phyloP scores from a whole-genome alignment of 2,329 filamentous ascomycete genomes.

The Rhynchosporium secalis region DNA sequence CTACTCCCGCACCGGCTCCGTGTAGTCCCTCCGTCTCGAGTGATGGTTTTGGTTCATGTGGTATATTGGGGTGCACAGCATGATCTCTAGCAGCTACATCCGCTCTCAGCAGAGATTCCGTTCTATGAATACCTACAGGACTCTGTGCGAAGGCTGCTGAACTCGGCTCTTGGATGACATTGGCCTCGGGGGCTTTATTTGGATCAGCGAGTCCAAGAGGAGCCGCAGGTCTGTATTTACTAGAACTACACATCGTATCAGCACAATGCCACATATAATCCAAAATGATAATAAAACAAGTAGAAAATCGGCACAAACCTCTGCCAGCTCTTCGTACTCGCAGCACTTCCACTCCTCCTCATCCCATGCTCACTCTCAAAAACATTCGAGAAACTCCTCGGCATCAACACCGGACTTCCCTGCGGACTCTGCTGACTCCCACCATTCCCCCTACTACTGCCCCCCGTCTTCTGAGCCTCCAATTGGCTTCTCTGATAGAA shows the following conservation, averaged over 20 bases:
- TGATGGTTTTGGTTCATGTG: conserved; percentile 56
- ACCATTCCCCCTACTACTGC: conserved; percentile 38
- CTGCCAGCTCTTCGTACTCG: conserved; percentile 35
- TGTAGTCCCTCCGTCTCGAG: conserved; percentile 55
- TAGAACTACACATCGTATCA: conserved; percentile 20
- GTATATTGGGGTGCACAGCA: conserved; percentile 49
- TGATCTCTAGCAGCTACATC: conserved; percentile 44
- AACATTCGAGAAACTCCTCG: conserved; percentile 32
- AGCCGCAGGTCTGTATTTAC: conserved; percentile 33
- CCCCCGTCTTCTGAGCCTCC: conserved; percentile 43
- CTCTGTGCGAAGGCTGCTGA: conserved; percentile 18
- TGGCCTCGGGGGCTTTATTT: conserved; percentile 37
- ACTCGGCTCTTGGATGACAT: conserved; percentile 37
- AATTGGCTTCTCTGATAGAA: conserved; percentile 90
- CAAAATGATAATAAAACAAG: too few species aligned
- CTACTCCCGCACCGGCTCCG: conserved; percentile 58
- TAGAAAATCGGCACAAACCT: not conserved
- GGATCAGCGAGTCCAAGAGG: conserved; percentile 37
- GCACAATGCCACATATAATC: too few species aligned
- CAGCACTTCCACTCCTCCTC: conserved; percentile 35
- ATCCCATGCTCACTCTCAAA: conserved; percentile 32
- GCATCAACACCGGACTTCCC: conserved; percentile 36
- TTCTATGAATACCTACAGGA: conserved; percentile 25
- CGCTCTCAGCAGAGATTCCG: conserved; percentile 33
- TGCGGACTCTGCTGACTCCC: conserved; percentile 30